A percentile compares a stretch with the other conserved stretches of the same genome.
These are phyloP conservation scores for Aspergillus sclerotiicarbonarius DNA, from an alignment of 495 filamentous ascomycete genomes.

Conservation along the genomic window DNA sequence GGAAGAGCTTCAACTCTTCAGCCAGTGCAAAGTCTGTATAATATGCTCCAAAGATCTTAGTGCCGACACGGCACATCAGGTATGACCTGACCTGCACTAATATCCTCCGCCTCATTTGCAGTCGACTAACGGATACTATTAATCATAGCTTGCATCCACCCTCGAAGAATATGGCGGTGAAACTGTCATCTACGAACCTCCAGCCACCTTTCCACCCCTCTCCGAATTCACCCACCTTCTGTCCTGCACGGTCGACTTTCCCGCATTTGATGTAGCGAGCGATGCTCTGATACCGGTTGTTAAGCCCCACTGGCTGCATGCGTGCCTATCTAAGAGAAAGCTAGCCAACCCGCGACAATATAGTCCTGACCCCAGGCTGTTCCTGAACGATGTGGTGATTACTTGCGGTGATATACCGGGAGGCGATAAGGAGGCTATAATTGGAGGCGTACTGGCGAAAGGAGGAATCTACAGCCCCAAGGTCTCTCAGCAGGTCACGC, in stretches of 20 bases:
- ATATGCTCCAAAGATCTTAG: slow-evolving; percentile 49
- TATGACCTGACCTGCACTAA: slow-evolving; percentile 18
- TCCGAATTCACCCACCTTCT: slow-evolving; percentile 76
- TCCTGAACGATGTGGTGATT: slow-evolving; percentile 79
- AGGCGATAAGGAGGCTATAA: slow-evolving; percentile 89
- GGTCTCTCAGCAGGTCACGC: slow-evolving; percentile 72
- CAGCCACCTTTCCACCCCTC: slow-evolving; percentile 50
- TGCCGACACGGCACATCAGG: slow-evolving; percentile 43
- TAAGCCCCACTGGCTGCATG: slow-evolving; percentile 74
- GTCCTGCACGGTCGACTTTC: slow-evolving; percentile 81
- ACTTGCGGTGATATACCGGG: slow-evolving; percentile 77
- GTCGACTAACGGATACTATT: slow-evolving; percentile 6
- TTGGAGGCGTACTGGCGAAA: slow-evolving; percentile 83
- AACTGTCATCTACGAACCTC: slow-evolving; percentile 41
- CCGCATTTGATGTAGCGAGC: slow-evolving; percentile 68
- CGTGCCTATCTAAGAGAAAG: slow-evolving; percentile 63
- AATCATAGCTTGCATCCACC: slow-evolving; percentile 33
- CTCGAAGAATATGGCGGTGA: slow-evolving; percentile 56
- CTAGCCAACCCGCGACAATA: slow-evolving; percentile 76
- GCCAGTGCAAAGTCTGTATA: slow-evolving; percentile 42
- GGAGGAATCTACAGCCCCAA: slow-evolving; percentile 75
- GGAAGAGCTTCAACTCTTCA: slow-evolving; percentile 38
- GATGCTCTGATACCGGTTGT: slow-evolving; percentile 80
- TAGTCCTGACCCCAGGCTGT: slow-evolving; percentile 85
- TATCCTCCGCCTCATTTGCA: not conserved